Evolutionary conservation across 1,139 yeast genomes (phyloP).

Genomic region (Torulaspora pretoriensis): DNA sequence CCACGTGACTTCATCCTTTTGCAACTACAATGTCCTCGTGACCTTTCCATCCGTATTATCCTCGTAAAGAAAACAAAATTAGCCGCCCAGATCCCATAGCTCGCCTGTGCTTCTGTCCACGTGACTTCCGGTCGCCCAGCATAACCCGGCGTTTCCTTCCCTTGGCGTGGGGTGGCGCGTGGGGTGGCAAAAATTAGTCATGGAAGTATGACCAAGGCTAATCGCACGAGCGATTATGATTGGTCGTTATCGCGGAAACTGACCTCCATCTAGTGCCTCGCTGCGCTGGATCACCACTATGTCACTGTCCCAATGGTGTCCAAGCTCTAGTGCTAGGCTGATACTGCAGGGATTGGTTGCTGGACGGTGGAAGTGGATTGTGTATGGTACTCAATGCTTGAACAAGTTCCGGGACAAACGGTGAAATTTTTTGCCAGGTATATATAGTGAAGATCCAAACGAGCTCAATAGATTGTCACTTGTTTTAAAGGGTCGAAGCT

Average conservation of each 20-base stretch:
- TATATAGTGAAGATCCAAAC: neutral
- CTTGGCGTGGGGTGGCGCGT: neutral
- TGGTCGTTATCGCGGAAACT: neutral
- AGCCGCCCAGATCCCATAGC: neutral
- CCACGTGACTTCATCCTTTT: constrained; percentile 20
- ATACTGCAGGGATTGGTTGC: neutral
- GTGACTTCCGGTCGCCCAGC: neutral
- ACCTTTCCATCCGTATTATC: neutral
- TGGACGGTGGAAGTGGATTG: neutral
- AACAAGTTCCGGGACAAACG: neutral
- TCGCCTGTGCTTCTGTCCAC: neutral
- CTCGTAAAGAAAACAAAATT: neutral
- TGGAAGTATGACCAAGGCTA: neutral
- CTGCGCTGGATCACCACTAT: neutral
- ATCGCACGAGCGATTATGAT: neutral
- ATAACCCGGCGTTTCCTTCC: neutral
- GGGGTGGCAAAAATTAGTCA: neutral
- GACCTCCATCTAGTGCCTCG: neutral
- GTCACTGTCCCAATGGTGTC: neutral
- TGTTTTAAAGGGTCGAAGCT: neutral
- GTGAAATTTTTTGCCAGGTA: neutral
- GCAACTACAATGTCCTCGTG: neutral
- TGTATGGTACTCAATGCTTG: neutral
- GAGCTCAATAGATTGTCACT: neutral
- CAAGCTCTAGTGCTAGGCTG: neutral